A percentile compares a stretch with the other conserved stretches of the same genome.
Evolutionary conservation across 2,329 filamentous ascomycete genomes (phyloP).

Genomic region (Alternaria brassicicola): DNA sequence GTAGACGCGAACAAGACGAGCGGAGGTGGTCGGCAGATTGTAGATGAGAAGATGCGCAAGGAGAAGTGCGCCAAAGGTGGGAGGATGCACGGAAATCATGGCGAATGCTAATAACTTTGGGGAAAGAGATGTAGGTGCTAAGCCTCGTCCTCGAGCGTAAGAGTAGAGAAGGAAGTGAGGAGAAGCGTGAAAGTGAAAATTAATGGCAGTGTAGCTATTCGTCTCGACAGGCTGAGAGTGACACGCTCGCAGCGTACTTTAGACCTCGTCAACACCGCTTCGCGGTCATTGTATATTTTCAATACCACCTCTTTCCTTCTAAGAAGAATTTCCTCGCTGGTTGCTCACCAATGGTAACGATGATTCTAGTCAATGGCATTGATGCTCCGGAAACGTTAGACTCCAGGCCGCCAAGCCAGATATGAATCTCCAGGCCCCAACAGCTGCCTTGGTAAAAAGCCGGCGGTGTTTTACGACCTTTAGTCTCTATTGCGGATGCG

Average conservation of each 20-base stretch:
- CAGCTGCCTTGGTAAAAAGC: neutral
- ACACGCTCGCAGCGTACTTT: no score
- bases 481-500: neutral
- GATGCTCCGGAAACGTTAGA: neutral
- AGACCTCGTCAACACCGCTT: neutral
- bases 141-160: no score
- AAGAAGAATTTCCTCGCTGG: rapidly evolving
- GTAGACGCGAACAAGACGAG: neutral
- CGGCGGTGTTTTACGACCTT: neutral
- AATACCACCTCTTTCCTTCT: rapidly evolving
- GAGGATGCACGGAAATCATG: no score
- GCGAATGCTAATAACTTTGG: no score
- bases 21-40: neutral
- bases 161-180: no score
- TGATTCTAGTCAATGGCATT: neutral
- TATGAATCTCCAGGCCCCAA: neutral
- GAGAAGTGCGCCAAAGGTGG: neutral
- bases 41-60: neutral
- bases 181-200: no score
- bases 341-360: neutral
- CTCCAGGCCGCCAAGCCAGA: neutral
- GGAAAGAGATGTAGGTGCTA: no score
- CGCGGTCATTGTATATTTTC: neutral
- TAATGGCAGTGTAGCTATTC: no score
- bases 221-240: no score